These are phyloP conservation scores for Bretschneidera sinensis DNA, from an alignment of 345 rosid genomes.

Conservation along the genomic window DNA sequence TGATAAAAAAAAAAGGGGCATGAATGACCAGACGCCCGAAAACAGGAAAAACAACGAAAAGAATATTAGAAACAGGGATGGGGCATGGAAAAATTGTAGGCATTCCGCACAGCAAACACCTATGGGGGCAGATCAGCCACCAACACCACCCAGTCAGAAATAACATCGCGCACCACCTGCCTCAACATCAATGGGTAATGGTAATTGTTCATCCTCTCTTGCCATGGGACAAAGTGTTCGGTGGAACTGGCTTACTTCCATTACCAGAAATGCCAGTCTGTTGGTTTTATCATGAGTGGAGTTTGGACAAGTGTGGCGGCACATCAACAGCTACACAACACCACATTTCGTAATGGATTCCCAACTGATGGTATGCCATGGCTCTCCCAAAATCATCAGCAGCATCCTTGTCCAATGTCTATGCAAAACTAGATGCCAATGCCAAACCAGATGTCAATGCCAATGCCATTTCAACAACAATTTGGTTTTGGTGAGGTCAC, in stretches of 20 bases:
- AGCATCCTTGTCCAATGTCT: slow-evolving; percentile 35
- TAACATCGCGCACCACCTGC: slow-evolving; percentile 20
- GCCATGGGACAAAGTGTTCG: slow-evolving; percentile 19
- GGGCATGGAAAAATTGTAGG: slow-evolving; percentile 31
- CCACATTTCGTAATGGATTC: slow-evolving; percentile 33
- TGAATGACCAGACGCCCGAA: slow-evolving; percentile 37
- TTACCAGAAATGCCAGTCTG: slow-evolving; percentile 30
- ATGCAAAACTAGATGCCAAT: slow-evolving; percentile 22
- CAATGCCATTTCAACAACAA: slow-evolving; percentile 46
- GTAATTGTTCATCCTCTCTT: slow-evolving; percentile 21
- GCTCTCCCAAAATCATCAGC: slow-evolving; percentile 45
- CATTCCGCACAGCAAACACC: slow-evolving; percentile 32
- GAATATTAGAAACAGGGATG: slow-evolving; percentile 43
- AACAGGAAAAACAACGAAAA: slow-evolving; percentile 45
- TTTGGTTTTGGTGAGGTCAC: slow-evolving; percentile 35
- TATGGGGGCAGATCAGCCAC: slow-evolving; percentile 15
- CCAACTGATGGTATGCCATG: slow-evolving; percentile 39
- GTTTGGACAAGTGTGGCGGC: slow-evolving; percentile 35
- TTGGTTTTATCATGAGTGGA: slow-evolving; percentile 27
- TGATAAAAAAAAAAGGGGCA: slow-evolving; percentile 71
- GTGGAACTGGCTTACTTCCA: slow-evolving; percentile 27
- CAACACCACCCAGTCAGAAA: slow-evolving; percentile 13
- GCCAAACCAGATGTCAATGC: slow-evolving; percentile 20
- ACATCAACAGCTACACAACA: slow-evolving; percentile 26
- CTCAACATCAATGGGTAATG: slow-evolving; percentile 22